These are phyloP conservation scores for Malania oleifera DNA, from an alignment of 164 flowering plant species.

Conservation along the genomic window DNA sequence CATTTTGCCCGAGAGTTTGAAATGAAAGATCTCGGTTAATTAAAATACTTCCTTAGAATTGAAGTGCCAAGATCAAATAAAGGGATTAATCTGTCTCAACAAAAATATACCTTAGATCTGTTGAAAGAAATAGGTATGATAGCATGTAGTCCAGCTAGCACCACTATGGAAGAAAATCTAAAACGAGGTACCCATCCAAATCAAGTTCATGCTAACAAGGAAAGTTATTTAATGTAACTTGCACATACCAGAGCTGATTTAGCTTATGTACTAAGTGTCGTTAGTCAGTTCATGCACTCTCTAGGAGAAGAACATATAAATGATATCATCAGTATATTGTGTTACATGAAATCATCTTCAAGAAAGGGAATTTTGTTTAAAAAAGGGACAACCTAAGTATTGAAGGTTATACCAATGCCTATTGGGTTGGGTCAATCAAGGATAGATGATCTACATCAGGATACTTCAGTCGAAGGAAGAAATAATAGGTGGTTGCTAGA, in stretches of 20 bases:
- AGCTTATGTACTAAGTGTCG: background rate
- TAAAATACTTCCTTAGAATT: background rate
- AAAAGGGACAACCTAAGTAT: background rate
- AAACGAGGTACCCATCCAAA: background rate
- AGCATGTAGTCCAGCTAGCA: background rate
- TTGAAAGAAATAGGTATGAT: background rate
- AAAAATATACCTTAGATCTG: too few relatives aligned
- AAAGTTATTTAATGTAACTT: background rate
- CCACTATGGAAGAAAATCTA: background rate
- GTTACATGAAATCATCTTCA: background rate
- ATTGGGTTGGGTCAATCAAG: too few relatives aligned
- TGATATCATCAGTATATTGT: background rate
- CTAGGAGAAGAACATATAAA: too few relatives aligned
- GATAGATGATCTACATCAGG: background rate
- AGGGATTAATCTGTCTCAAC: background rate
- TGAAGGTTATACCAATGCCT: too few relatives aligned
- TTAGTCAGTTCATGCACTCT: conserved; percentile 2
- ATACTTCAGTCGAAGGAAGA: too few relatives aligned
- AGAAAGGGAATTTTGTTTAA: background rate
- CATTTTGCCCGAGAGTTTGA: too few relatives aligned
- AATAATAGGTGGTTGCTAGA: too few relatives aligned
- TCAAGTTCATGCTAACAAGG: background rate
- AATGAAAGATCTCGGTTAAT: background rate
- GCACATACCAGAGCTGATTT: background rate
- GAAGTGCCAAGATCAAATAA: background rate